These are phyloP conservation scores for Schoenoplectus tabernaemontani DNA, from an alignment of 202 grass and related monocot genomes.

Conservation along the genomic window DNA sequence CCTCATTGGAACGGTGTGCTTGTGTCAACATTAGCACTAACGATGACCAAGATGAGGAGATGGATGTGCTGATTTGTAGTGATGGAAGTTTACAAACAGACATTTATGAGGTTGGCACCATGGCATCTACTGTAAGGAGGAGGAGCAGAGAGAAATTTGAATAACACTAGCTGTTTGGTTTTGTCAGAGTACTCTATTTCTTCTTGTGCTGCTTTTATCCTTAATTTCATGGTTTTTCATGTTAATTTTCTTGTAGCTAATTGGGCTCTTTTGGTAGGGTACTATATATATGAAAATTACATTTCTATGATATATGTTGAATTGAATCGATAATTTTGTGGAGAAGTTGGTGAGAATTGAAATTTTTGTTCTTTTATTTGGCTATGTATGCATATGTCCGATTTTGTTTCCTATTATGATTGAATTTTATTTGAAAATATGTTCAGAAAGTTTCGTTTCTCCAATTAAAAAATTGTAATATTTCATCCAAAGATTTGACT, in stretches of 20 bases:
- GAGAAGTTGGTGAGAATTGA: too few species aligned
- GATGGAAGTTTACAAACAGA: slow-evolving; percentile 20
- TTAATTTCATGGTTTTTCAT: neutral
- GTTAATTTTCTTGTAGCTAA: neutral
- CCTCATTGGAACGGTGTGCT: slow-evolving; percentile 66
- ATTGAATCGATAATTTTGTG: too few species aligned
- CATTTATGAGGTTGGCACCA: neutral
- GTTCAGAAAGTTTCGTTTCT: too few species aligned
- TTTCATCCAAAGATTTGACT: too few species aligned
- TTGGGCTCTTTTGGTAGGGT: too few species aligned
- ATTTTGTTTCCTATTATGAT: too few species aligned
- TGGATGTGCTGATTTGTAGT: slow-evolving; percentile 42
- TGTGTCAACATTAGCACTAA: slow-evolving; percentile 63
- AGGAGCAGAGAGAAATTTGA: slow-evolving; percentile 24
- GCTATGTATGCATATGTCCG: too few species aligned
- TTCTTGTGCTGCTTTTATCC: neutral
- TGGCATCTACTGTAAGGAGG: neutral
- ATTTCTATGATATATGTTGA: too few species aligned
- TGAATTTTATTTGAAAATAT: too few species aligned
- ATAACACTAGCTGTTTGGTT: neutral
- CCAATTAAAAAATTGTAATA: too few species aligned
- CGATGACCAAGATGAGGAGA: slow-evolving; percentile 44
- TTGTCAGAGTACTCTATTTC: slow-evolving; percentile 16
- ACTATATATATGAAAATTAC: too few species aligned
- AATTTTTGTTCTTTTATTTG: too few species aligned